Conservation (phyloP, 2,329 filamentous ascomycete genomes). For the Sordariomycetes sp. region DNA sequence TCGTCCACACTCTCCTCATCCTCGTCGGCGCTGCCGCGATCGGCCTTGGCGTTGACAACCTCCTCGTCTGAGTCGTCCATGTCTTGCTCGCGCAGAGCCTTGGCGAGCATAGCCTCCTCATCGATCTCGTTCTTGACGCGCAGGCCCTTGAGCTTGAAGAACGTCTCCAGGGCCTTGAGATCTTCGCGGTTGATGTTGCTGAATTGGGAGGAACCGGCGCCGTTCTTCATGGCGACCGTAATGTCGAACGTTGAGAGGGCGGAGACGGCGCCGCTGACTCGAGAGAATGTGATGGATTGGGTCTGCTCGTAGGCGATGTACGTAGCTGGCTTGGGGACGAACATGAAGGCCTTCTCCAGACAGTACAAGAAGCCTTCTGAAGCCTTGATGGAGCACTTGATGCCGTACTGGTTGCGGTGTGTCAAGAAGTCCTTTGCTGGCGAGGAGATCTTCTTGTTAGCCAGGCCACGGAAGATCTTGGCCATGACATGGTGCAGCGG, state of each 20-base stretch:
- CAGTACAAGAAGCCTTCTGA: slow-evolving; percentile 97
- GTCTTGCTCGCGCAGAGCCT: slow-evolving; percentile 74
- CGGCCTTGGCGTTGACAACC: slow-evolving; percentile 58
- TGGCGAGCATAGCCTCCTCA: slow-evolving; percentile 76
- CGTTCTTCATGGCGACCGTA: slow-evolving; percentile 80
- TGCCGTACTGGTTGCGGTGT: slow-evolving; percentile 88
- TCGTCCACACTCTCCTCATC: slow-evolving; percentile 94
- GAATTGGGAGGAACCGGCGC: slow-evolving; percentile 86
- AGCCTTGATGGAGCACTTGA: slow-evolving; percentile 99
- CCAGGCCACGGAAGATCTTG: slow-evolving; percentile 89
- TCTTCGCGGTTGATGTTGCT: slow-evolving; percentile 99
- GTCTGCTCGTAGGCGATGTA: slow-evolving; percentile 96
- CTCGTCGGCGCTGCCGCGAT: slow-evolving; percentile 88
- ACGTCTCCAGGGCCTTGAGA: slow-evolving; percentile 89
- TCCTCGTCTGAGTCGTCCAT: slow-evolving; percentile 81
- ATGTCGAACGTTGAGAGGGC: slow-evolving; percentile 96
- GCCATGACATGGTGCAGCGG: slow-evolving; percentile 89
- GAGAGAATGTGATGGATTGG: slow-evolving; percentile 85
- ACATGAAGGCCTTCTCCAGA: slow-evolving; percentile 97
- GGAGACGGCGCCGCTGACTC: slow-evolving; percentile 87
- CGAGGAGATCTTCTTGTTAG: slow-evolving; percentile 89
- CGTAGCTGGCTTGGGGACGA: slow-evolving; percentile 94
- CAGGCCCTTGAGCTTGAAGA: slow-evolving; percentile 93
- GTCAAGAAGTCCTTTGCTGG: slow-evolving; percentile 91
- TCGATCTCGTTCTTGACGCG: slow-evolving; percentile 98